Evolutionary conservation across 2,329 filamentous ascomycete species (phyloP), one percentile per base, ranked within the genome.

Genomic region (Pseudogymnoascus sp.): DNA sequence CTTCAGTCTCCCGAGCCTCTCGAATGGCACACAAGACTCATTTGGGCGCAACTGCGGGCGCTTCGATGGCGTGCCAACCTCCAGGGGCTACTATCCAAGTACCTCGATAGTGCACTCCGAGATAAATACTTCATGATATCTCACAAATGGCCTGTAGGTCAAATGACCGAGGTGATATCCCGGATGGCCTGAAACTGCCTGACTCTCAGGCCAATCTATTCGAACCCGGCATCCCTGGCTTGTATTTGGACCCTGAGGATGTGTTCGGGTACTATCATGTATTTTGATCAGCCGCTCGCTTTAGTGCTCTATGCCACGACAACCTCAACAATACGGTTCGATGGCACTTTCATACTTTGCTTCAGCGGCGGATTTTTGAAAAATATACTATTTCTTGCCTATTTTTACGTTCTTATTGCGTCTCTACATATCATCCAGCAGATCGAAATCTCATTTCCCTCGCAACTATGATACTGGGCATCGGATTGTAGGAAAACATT

Each of bases 21-120:
- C 65, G 12, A 58, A 35, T 65, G 43, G 43, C 7, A 23, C 64
- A 4, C 65, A 67, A 33, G 68, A 69, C 23, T 63, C 60, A 1
- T 65, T 68, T 28, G 66, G 67, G 9, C 64, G 69, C 43, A 65
- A 69, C 52, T 74, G 71, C 65, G 69, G 72, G n/a, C 63, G 71
- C 11, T 74, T 70, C 69, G 71, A 74, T 43, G 71, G 69, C 4
- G 64, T 68, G 1, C 41, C 60, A 4, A 69, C 69, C 33, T 66
- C 65, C 4, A 69, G 68, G 52, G 71, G 70, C 25, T 73, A 69
- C 62, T 74, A 71, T 45, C 72, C 72, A 5, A 66, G 67, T 7
- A 64, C 65, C 11, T 31, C 69, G 43, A 60, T 71, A 45, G 68
- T 71, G 61, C 69, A 70, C 16, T 52, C 35, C 9, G 71, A 71